Evolutionary conservation across 2,329 filamentous ascomycete genomes (phyloP), one percentile per base, ranked within the genome.

Genomic region (Ustilaginoidea virens): DNA sequence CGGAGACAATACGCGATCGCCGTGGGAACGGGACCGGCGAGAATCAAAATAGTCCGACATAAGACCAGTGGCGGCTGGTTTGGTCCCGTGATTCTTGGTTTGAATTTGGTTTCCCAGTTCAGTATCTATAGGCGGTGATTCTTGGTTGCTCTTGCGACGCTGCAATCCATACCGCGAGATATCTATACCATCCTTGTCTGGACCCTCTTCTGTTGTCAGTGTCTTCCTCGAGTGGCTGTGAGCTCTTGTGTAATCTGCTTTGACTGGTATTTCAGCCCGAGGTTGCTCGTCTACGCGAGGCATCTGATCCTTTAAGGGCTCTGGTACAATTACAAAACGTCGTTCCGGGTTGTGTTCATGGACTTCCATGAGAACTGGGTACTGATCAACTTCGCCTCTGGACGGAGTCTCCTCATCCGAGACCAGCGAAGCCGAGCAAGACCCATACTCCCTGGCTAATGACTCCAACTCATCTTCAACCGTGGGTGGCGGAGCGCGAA

Each of bases 391-490:
- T 5, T 68, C 65, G 22, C 80, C 80, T 32, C 68, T 67, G 33
- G 65, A 63, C 28, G 62, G 60, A 17, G 68, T 62, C 33, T 75
- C 69, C 38, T 76, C 74, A 32, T 56, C 60, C 30, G 35, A 38
- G 8, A 34, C 21, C 12, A 38, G 42, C 24, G 39, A 47, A 28
- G 39, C 39, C 21, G 48, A 34, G 8, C 30, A 28, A 17, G 52
- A 51, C 16, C 60, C 58, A 40, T 68, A 52, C 45, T 85, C 79
- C 45, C 63, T 70, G 5, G 65, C 66, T 21, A 81, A 50, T 6
- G 77, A 69, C 10, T 58, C 61, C 11, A 47, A 55, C 47, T 82
- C 79, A 45, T 85, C 78, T 47, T 86, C 79, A 27, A 77, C 75
- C 20, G 52, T 72, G 4, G 78, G 74, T 12, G 61, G 59, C 2